A percentile compares a stretch with the other conserved stretches of the same genome.
Evolutionary conservation across 768 basidiomycete genomes (phyloP).

Genomic region (Trametes gibbosa): DNA sequence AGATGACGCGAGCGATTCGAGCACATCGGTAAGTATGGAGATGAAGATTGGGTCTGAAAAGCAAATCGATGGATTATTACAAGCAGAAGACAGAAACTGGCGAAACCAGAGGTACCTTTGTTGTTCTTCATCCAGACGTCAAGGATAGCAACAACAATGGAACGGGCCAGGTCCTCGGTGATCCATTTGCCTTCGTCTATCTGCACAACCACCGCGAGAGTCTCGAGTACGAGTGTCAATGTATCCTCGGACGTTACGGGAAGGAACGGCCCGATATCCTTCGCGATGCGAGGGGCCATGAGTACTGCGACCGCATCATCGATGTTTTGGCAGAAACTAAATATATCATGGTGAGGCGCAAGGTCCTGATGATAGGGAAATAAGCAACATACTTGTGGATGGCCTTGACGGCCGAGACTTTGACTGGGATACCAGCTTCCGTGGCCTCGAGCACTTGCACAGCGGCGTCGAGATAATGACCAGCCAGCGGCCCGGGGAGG

Average conservation of each 20-base stretch:
- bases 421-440: constrained; percentile 79
- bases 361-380: background rate
- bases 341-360: constrained; percentile 7
- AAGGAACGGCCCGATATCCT: constrained; percentile 82
- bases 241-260: constrained; percentile 82
- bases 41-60: constrained; percentile 81
- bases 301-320: constrained; percentile 58
- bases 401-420: constrained; percentile 91
- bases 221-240: constrained; percentile 82
- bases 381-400: constrained; percentile 74
- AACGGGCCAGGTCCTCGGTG: constrained; percentile 58
- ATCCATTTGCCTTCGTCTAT: constrained; percentile 75
- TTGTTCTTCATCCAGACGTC: constrained; percentile 86
- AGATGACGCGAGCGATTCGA: constrained; percentile 66
- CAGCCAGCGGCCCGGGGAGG: constrained; percentile 68
- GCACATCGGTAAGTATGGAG: constrained; percentile 80
- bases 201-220: constrained; percentile 74
- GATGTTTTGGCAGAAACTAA: constrained; percentile 67
- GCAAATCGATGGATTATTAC: background rate
- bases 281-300: constrained; percentile 71
- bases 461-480: constrained; percentile 86
- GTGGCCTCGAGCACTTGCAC: constrained; percentile 77
- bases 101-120: constrained; percentile 53
- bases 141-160: constrained; percentile 64
- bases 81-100: background rate